Percentiles rank a stretch among this genome's conserved stretches.
These are phyloP conservation scores for Arthrinium phaeospermum DNA, from an alignment of 2,329 filamentous ascomycete genomes.

Conservation along the genomic window DNA sequence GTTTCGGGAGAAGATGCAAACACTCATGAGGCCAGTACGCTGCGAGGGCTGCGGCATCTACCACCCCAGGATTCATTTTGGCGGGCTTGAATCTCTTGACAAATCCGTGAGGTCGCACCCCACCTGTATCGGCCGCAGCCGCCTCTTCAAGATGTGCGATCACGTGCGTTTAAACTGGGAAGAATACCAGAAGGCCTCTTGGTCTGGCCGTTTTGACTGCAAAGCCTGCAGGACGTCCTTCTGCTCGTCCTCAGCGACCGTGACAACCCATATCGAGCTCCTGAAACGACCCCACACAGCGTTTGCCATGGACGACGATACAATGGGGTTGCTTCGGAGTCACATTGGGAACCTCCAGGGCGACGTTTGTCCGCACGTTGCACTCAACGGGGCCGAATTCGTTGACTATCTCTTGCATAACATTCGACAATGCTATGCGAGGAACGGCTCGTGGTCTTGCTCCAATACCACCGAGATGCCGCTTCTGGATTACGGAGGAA, in stretches of 20 bases:
- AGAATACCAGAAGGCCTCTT: background rate
- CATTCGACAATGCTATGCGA: background rate
- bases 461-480: background rate
- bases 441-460: background rate
- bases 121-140: background rate
- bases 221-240: background rate
- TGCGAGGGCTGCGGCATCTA: background rate
- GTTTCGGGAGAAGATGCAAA: background rate
- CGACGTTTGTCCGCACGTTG: background rate
- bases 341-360: background rate
- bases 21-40: background rate
- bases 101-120: background rate
- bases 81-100: background rate
- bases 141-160: background rate
- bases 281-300: background rate
- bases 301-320: background rate
- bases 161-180: background rate
- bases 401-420: background rate
- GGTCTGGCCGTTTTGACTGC: background rate
- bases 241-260: background rate
- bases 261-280: background rate
- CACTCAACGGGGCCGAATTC: background rate
- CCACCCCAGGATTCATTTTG: background rate
- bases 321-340: background rate
- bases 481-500: background rate